phyloP scores from a whole-genome alignment of 805 yeast species.

The Cyberlindnera euphorbiiphila region DNA sequence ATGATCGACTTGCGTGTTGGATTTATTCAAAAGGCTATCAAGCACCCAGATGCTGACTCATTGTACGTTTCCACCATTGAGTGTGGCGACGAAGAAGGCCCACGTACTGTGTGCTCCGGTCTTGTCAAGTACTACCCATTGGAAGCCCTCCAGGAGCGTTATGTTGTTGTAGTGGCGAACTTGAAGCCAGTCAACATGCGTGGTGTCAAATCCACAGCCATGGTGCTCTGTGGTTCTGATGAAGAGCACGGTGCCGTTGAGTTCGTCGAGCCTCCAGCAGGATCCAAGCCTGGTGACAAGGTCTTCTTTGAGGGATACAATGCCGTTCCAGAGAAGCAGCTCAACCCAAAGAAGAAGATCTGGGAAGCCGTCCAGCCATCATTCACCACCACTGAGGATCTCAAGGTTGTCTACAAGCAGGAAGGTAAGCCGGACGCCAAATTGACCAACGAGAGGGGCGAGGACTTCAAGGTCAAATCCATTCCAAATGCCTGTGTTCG shows the following conservation, averaged over 20 bases:
- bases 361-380: conserved; percentile 95
- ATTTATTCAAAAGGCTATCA: conserved; percentile 90
- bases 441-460: conserved; percentile 78
- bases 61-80: conserved; percentile 95
- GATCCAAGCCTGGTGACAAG: conserved; percentile 93
- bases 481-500: conserved; percentile 77
- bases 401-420: conserved; percentile 74
- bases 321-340: conserved; percentile 83
- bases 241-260: conserved; percentile 64
- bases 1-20: conserved; percentile 93
- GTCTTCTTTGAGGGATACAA: conserved; percentile 90
- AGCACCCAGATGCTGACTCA: conserved; percentile 97
- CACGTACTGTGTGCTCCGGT: conserved; percentile 98
- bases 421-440: conserved; percentile 67
- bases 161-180: conserved; percentile 88
- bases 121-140: conserved; percentile 83
- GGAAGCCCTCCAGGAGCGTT: conserved; percentile 94
- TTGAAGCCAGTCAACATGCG: conserved; percentile 98
- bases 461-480: conserved; percentile 67
- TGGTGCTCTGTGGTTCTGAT: conserved; percentile 92
- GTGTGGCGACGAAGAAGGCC: conserved; percentile 94
- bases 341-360: conserved; percentile 97
- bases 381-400: conserved; percentile 73
- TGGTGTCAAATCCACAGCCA: conserved; percentile 91
- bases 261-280: conserved; percentile 92